Conservation (phyloP, 1,284 basidiomycete species). For the Moesziomyces aphidis region DNA sequence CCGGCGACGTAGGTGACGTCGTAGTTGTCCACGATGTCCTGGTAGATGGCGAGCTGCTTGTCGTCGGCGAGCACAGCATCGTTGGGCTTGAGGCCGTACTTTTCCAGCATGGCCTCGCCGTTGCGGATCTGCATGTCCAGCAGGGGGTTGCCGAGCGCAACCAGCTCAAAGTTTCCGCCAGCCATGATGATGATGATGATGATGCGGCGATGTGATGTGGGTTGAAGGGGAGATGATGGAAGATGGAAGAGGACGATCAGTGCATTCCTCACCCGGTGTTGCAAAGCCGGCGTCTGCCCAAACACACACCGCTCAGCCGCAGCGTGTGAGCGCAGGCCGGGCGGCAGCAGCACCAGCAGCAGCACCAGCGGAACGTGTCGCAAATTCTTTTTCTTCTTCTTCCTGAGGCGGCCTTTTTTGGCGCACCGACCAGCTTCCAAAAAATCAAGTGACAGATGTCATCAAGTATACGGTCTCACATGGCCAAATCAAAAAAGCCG, state of each 20-base stretch:
- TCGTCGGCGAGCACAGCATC: slow-evolving; percentile 95
- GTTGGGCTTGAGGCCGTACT: slow-evolving; percentile 93
- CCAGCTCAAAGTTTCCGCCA: slow-evolving; percentile 62
- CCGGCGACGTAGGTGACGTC: slow-evolving; percentile 92
- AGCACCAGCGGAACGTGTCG: not conserved
- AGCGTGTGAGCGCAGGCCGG: not conserved
- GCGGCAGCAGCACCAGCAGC: no score
- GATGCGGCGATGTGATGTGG: not conserved
- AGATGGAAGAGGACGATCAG: not conserved
- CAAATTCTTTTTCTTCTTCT: slow-evolving; percentile 1
- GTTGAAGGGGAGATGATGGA: slow-evolving; percentile 3
- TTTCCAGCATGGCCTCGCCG: slow-evolving; percentile 85
- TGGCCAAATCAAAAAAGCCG: not conserved
- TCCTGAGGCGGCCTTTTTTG: not conserved
- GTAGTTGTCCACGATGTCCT: slow-evolving; percentile 83
- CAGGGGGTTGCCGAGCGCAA: slow-evolving; percentile 67
- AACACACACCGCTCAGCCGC: no score
- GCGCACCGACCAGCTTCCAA: not conserved
- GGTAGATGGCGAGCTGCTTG: slow-evolving; percentile 82
- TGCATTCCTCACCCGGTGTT: slow-evolving; percentile 2
- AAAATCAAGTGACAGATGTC: no score
- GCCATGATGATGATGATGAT: slow-evolving; percentile 33
- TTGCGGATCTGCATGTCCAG: slow-evolving; percentile 71
- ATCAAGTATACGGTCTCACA: no score
- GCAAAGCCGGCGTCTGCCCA: not conserved